phyloP scores from a whole-genome alignment of 2,329 filamentous ascomycete species.

The Colletotrichum coccodes region DNA sequence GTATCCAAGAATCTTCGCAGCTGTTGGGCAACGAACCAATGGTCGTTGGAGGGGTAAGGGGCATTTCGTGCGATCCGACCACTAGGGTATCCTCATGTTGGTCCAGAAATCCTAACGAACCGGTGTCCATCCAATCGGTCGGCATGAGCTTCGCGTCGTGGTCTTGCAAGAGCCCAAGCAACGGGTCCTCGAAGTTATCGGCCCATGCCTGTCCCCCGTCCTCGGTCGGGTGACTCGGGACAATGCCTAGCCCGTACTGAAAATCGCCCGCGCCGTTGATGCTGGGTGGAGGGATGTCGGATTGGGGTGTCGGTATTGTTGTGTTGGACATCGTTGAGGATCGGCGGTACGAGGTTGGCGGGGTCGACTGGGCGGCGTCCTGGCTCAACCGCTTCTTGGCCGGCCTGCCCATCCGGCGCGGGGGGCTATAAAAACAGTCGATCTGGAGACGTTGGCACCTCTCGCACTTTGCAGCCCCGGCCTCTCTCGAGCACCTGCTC shows the following conservation, averaged over 20 bases:
- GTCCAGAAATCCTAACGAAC: conserved; percentile 14
- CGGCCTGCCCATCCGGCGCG: conserved; percentile 25
- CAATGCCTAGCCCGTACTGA: conserved; percentile 17
- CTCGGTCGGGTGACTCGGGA: conserved; percentile 7
- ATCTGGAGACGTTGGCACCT: conserved; percentile 30
- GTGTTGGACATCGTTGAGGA: conserved; percentile 20
- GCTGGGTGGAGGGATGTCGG: not conserved
- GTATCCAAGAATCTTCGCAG: conserved; percentile 14
- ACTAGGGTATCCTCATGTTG: conserved; percentile 3
- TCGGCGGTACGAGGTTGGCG: conserved; percentile 6
- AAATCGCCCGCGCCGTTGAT: conserved; percentile 16
- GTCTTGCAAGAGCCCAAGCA: conserved; percentile 15
- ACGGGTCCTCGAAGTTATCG: conserved; percentile 17
- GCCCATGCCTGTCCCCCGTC: conserved; percentile 9
- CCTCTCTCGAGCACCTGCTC: conserved; percentile 26
- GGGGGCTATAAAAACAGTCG: conserved; percentile 30
- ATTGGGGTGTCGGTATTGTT: conserved; percentile 11
- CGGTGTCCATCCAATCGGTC: conserved; percentile 20
- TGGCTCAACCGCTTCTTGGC: conserved; percentile 26
- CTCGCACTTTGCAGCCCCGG: conserved; percentile 25
- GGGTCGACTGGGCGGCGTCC: not conserved
- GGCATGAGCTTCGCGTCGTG: conserved; percentile 9
- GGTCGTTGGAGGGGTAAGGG: conserved; percentile 19
- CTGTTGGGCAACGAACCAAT: conserved; percentile 8
- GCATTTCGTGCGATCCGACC: not conserved